A percentile compares a stretch with the other conserved stretches of the same genome.
These are phyloP conservation scores for Fusarium sp. DNA, from an alignment of 2,329 filamentous ascomycete species.

Conservation along the genomic window DNA sequence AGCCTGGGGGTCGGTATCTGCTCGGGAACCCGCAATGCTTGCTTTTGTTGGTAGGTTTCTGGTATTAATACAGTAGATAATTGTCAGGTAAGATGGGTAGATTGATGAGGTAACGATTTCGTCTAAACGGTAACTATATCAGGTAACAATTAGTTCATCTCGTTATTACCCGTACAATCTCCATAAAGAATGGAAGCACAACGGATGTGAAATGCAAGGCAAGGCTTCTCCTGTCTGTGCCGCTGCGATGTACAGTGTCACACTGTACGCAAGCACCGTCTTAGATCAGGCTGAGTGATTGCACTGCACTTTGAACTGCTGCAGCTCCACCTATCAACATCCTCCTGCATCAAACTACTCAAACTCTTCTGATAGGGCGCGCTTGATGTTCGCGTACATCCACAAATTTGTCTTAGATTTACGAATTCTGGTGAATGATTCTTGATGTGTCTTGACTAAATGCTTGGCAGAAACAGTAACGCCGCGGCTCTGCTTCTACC, in stretches of 20 bases:
- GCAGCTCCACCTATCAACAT: conserved; percentile 32
- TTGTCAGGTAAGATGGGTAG: conserved; percentile 18
- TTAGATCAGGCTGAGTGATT: conserved; percentile 24
- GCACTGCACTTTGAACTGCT: not conserved
- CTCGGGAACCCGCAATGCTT: conserved; percentile 33
- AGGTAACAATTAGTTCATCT: not conserved
- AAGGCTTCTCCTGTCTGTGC: conserved; percentile 28
- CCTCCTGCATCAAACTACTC: conserved; percentile 19
- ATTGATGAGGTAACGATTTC: not conserved
- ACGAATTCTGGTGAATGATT: conserved; percentile 5
- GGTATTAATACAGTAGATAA: not conserved
- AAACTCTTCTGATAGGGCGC: conserved; percentile 21
- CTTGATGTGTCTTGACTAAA: conserved; percentile 3
- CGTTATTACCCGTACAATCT: conserved; percentile 8
- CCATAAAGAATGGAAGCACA: conserved; percentile 19
- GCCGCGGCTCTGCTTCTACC: conserved; percentile 17
- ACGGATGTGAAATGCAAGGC: conserved; percentile 25
- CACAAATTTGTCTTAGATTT: conserved; percentile 22
- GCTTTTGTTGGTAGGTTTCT: conserved; percentile 1
- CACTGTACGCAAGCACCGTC: not conserved
- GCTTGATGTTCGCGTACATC: conserved; percentile 24
- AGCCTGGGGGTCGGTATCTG: conserved; percentile 21
- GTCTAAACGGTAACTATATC: not conserved
- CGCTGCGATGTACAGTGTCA: conserved; percentile 5
- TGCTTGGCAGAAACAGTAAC: conserved; percentile 29